Base-by-base conservation (phyloP, 495 filamentous ascomycete genomes). In the Talaromyces nanjingensis region DNA sequence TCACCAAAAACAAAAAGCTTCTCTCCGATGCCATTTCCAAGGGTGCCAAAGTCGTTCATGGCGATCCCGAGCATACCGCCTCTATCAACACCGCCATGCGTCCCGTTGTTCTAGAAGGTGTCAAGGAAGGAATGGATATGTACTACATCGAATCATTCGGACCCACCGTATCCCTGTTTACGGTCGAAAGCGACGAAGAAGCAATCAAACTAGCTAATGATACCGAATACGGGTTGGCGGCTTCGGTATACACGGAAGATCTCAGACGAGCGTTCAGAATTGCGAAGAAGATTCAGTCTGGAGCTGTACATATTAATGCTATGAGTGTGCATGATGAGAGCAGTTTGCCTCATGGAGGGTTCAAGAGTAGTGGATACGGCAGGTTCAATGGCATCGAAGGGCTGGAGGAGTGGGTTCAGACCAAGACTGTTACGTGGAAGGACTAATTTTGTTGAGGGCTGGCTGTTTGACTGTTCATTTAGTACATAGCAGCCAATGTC, bases 251-350 rank as follows among this genome's bases (percentile, higher is more conserved):
- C 62, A 84, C 81, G 1, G 69, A 70, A 61, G 77, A 81, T 65
- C 65, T 84, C 52, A 76, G 80, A 65, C 76, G 78, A 2, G 81
- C 79, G 2, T 59, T 82, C 39, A 72, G 77, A 39, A 72, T 84
- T 8, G 79, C 81, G 11, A 77, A 72, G 65, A 71, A 77, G 65
- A 80, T 84, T 18, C 79, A 84, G 58, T 68, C 75, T n/a, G 81
- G 81, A n/a, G 89, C 89, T 25, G 89, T 97, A 29, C 92, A 96
- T 72, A 93, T 96, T 70, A 97, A 97, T 72, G 81, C 78, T 37
- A 86, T 92, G 84, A 91, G 87, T 3, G 81, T 96, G 1, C 91
- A 96, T 70, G 93, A 97, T 65, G 92, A 96, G 76, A 74, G 85
- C 12, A 78, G 77, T 20, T 70, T 96, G 63, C 91, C 92, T 5